Evolutionary conservation across 2,329 filamentous ascomycete species (phyloP).

Genomic region (Thelonectria blattea): DNA sequence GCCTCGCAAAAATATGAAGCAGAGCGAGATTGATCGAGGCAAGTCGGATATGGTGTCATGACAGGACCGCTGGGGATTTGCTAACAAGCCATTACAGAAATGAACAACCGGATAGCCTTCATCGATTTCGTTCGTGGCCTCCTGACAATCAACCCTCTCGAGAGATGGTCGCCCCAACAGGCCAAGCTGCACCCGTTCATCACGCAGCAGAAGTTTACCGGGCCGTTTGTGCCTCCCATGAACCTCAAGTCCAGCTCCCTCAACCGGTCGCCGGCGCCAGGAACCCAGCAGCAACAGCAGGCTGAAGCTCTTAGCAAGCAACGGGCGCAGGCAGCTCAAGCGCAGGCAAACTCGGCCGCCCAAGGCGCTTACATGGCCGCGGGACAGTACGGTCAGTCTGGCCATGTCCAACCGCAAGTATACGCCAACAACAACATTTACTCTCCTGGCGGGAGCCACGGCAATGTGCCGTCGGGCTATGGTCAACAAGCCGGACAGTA

Average conservation of each 20-base stretch:
- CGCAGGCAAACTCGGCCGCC: conserved; percentile 71
- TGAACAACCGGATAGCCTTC: conserved; percentile 96
- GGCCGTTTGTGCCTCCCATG: conserved; percentile 96
- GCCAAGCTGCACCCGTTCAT: conserved; percentile 98
- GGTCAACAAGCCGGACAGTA: conserved; percentile 74
- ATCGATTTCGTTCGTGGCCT: conserved; percentile 97
- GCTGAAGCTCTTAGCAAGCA: conserved; percentile 94
- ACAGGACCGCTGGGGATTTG: neutral
- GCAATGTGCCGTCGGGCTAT: conserved; percentile 73
- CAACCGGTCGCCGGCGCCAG: conserved; percentile 87
- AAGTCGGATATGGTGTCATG: conserved; percentile 27
- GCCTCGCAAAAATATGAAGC: conserved; percentile 99
- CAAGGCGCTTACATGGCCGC: conserved; percentile 69
- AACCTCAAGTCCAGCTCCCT: conserved; percentile 87
- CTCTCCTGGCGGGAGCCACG: conserved; percentile 57
- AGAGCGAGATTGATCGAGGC: conserved; percentile 95
- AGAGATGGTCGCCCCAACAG: conserved; percentile 97
- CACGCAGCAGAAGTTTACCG: conserved; percentile 96
- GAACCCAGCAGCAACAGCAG: conserved; percentile 94
- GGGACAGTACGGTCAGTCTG: conserved; percentile 54
- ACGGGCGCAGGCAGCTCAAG: conserved; percentile 74
- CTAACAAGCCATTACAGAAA: conserved; percentile 67
- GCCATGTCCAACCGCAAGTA: conserved; percentile 65
- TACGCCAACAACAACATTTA: conserved; percentile 89
- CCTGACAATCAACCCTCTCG: conserved; percentile 91